phyloP scores from a whole-genome alignment of 2,329 filamentous ascomycete species.

The Stagonosporopsis rhizophila region DNA sequence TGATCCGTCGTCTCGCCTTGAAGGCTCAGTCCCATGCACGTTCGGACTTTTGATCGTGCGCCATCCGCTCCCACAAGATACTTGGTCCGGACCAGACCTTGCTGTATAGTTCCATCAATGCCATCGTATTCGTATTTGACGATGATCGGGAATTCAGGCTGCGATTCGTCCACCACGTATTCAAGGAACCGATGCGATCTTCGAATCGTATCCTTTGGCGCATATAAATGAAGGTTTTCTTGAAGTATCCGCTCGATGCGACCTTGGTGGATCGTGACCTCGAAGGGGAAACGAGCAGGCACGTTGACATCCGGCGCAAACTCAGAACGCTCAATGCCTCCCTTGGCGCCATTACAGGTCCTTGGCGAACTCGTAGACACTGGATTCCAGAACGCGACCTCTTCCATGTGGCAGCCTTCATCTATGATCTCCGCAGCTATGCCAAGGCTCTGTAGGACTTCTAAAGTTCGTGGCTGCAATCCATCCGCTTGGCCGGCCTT shows the following conservation, averaged over 20 bases:
- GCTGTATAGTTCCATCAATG: background rate
- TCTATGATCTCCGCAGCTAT: background rate
- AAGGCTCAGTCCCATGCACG: background rate
- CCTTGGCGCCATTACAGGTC: background rate
- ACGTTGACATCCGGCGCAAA: background rate
- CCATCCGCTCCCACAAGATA: background rate
- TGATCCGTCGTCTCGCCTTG: background rate
- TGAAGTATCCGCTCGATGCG: background rate
- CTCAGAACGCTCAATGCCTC: background rate
- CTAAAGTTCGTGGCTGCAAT: background rate
- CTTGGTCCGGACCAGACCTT: background rate
- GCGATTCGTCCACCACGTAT: background rate
- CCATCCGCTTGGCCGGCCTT: background rate
- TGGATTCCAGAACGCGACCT: background rate
- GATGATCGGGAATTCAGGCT: background rate
- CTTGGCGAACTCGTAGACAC: background rate
- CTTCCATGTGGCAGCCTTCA: background rate
- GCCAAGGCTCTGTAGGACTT: background rate
- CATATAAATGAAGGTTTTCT: background rate
- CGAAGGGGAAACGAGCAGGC: background rate
- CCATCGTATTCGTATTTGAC: background rate
- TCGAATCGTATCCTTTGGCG: background rate
- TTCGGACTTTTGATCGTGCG: background rate
- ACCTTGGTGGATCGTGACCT: background rate
- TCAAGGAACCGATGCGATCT: slow-evolving; percentile 1